phyloP scores from a whole-genome alignment of 805 yeast genomes.

The Candida tallmaniae region DNA sequence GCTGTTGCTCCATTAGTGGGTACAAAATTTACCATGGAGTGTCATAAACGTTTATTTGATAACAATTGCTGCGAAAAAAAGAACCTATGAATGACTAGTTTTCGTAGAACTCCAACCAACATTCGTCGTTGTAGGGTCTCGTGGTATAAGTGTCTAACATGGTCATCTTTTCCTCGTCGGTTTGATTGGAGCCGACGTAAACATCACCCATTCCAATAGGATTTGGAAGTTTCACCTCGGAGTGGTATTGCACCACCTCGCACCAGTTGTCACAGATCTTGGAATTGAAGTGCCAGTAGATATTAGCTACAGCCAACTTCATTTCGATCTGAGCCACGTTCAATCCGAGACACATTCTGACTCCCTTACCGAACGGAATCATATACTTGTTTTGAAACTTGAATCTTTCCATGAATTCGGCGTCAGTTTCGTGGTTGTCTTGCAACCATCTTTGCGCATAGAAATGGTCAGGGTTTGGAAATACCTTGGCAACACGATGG shows the following conservation, averaged over 20 bases:
- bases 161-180: slow-evolving; percentile 47
- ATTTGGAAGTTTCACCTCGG: slow-evolving; percentile 8
- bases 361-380: slow-evolving; percentile 71
- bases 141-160: slow-evolving; percentile 57
- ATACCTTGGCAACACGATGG: slow-evolving; percentile 49
- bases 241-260: slow-evolving; percentile 16
- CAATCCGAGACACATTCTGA: slow-evolving; percentile 73
- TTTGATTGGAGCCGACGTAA: slow-evolving; percentile 15
- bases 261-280: slow-evolving; percentile 44
- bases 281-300: slow-evolving; percentile 47
- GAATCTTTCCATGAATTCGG: slow-evolving; percentile 30
- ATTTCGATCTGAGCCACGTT: slow-evolving; percentile 63
- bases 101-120: slow-evolving; percentile 42
- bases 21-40: too few relatives aligned
- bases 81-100: too few relatives aligned
- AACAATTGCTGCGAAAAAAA: too few relatives aligned
- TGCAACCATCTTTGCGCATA: slow-evolving; percentile 63
- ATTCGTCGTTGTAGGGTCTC: slow-evolving; percentile 48
- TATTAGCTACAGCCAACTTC: slow-evolving; percentile 50
- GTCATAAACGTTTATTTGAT: too few relatives aligned
- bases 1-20: too few relatives aligned
- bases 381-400: slow-evolving; percentile 47
- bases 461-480: slow-evolving; percentile 48
- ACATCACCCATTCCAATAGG: slow-evolving; percentile 16
- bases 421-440: slow-evolving; percentile 26